Evolutionary conservation across 1,139 yeast species (phyloP).

Genomic region (Suhomyces taliae): DNA sequence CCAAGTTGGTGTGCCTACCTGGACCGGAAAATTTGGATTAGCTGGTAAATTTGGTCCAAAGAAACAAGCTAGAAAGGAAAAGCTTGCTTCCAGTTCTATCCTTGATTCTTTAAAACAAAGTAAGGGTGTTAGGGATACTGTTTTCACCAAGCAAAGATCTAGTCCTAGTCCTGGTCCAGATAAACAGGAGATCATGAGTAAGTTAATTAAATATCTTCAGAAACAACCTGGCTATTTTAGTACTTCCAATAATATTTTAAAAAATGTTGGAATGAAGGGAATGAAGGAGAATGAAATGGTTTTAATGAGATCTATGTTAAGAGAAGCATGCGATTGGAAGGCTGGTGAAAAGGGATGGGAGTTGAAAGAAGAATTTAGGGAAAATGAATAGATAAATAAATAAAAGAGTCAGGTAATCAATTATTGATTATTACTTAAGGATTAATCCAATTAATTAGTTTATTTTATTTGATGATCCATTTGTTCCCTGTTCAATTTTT

Average conservation of each 20-base stretch:
- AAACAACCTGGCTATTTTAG: conserved; percentile 43
- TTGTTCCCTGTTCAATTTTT: too few species aligned
- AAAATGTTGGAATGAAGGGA: conserved; percentile 46
- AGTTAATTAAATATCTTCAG: conserved; percentile 36
- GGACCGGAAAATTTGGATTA: conserved; percentile 91
- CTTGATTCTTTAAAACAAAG: conserved; percentile 32
- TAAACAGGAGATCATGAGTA: conserved; percentile 33
- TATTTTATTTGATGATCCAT: too few species aligned
- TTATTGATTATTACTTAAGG: too few species aligned
- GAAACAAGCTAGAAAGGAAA: conserved; percentile 9
- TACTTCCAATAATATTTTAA: conserved; percentile 59
- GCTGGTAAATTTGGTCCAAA: conserved; percentile 60
- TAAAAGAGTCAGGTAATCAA: too few species aligned
- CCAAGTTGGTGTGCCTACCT: conserved; percentile 83
- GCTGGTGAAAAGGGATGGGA: conserved; percentile 58
- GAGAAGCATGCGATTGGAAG: conserved; percentile 72
- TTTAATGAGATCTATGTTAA: conserved; percentile 64
- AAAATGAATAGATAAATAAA: not conserved
- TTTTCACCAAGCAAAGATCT: conserved; percentile 16
- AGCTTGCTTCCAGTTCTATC: conserved; percentile 30
- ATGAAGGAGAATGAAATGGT: conserved; percentile 58
- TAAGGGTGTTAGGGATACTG: conserved; percentile 10
- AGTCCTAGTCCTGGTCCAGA: conserved; percentile 20
- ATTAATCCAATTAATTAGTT: too few species aligned
- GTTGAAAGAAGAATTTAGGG: conserved; percentile 53